Evolutionary conservation across 108 stramenopile genomes (phyloP), one percentile per base, ranked within the genome.

Genomic region (Parmales sp.): DNA sequence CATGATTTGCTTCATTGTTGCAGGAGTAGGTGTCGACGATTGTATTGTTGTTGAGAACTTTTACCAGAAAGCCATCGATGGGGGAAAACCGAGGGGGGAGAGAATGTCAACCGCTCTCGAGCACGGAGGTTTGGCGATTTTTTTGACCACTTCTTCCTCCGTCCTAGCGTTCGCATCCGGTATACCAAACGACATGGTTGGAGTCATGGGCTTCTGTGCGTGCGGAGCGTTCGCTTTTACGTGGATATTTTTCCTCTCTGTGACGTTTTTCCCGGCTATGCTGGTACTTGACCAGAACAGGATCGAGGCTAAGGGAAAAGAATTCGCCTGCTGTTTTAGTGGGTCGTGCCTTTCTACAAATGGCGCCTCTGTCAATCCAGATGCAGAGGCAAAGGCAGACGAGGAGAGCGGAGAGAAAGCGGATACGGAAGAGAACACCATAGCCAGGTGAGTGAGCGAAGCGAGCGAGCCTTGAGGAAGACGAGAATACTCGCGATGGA

Each of bases 1-100:
- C 54, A 60, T 60, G 54, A 31, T 60, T 26, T 31, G 28, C 54
- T 60, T 60, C 25, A 23, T 60, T 16, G 54, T 60, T 31, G 28
- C 29, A 2, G 54, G 54, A 5, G 54, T 60, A 5, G 54, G 54
- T 31, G 23, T 26, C 5, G 54, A 60, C 25, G 54, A 60, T 31
- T 34, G 28, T 26, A 26, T 60, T 16, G 54, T 60, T 31, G 23
- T 60, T 16, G 28, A 29, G 13, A 31, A 60, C 5, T 60, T 60
- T 0, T 60, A 29, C 54, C 16, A 28, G 31, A 26, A 60, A 31
- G 5, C 46, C 8, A 11, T 48, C 8, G 46, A 48, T 4, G 46
- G 23, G 3, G 46, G 46, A 11, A n/a, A 23, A 4, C 46, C 46
- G 22, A 48, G 11, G 46, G 46, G 46, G 46, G 2, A 13, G 11